These are phyloP conservation scores for Apium graveolens DNA, from an alignment of 129 eudicot genomes.

Conservation along the genomic window DNA sequence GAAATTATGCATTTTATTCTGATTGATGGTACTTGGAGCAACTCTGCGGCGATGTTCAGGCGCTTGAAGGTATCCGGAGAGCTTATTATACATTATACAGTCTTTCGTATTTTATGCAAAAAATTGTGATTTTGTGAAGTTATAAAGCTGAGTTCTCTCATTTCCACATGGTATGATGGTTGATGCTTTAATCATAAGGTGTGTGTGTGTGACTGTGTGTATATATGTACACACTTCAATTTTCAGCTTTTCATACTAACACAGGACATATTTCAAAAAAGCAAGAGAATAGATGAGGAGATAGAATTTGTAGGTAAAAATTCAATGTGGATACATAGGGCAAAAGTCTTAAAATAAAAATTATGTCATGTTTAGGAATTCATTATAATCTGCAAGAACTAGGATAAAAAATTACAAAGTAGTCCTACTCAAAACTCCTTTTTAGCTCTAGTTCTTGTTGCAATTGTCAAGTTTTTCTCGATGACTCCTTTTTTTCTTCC, in stretches of 20 bases:
- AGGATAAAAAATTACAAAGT: background rate
- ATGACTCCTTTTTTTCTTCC: background rate
- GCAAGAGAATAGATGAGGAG: no score
- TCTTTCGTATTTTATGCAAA: background rate
- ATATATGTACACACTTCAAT: no score
- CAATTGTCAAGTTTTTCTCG: background rate
- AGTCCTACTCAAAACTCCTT: background rate
- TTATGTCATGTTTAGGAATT: background rate
- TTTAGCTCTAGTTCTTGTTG: background rate
- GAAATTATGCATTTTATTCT: conserved; percentile 57
- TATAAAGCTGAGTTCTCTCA: background rate
- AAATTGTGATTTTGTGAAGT: background rate
- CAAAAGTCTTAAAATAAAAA: background rate
- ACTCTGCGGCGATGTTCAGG: conserved; percentile 89
- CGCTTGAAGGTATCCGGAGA: conserved; percentile 65
- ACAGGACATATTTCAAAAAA: background rate
- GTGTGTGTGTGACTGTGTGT: background rate
- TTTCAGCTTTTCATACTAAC: background rate
- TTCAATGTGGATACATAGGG: background rate
- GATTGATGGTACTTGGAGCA: conserved; percentile 98
- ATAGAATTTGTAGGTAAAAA: background rate
- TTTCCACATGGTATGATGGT: background rate
- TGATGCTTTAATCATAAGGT: background rate
- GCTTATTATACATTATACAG: background rate
- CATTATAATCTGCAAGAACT: background rate